These are phyloP conservation scores for Salvia rosmarinus DNA, from an alignment of 257 asterid species.

Conservation along the genomic window DNA sequence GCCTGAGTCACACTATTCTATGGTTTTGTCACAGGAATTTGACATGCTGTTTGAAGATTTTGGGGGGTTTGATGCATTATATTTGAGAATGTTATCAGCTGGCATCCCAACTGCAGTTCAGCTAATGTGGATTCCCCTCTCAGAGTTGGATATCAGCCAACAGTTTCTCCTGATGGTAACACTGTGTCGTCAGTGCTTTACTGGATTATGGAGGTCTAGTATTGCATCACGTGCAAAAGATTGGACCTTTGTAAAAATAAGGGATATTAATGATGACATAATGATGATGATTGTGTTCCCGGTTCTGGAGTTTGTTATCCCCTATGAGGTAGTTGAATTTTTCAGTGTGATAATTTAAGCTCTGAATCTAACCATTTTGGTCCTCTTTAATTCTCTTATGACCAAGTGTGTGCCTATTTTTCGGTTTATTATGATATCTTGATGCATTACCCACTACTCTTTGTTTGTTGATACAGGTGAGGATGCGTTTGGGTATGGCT, in stretches of 20 bases:
- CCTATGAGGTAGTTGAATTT: conserved; percentile 65
- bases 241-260: conserved; percentile 53
- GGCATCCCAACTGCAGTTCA: conserved; percentile 86
- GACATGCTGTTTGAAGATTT: conserved; percentile 84
- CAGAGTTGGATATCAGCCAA: conserved; percentile 69
- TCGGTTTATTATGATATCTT: conserved; percentile 28
- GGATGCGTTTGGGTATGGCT: conserved; percentile 90
- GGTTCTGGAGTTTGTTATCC: conserved; percentile 72
- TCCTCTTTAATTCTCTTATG: conserved; percentile 25
- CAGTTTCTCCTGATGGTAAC: conserved; percentile 64
- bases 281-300: conserved; percentile 89
- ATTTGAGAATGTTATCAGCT: conserved; percentile 80
- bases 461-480: conserved; percentile 49
- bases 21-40: conserved; percentile 63
- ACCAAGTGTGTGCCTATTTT: conserved; percentile 13
- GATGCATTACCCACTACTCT: conserved; percentile 20
- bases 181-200: conserved; percentile 57
- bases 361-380: conserved; percentile 19
- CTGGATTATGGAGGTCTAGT: conserved; percentile 61
- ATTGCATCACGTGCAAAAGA: conserved; percentile 51
- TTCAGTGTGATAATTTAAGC: conserved; percentile 21
- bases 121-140: conserved; percentile 94
- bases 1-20: conserved; percentile 27
- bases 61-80: conserved; percentile 94
- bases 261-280: conserved; percentile 68